Percentiles rank a stretch among this genome's conserved stretches.
These are phyloP conservation scores for Berkeleyomyces basicola DNA, from an alignment of 2,329 filamentous ascomycete genomes.

Conservation along the genomic window DNA sequence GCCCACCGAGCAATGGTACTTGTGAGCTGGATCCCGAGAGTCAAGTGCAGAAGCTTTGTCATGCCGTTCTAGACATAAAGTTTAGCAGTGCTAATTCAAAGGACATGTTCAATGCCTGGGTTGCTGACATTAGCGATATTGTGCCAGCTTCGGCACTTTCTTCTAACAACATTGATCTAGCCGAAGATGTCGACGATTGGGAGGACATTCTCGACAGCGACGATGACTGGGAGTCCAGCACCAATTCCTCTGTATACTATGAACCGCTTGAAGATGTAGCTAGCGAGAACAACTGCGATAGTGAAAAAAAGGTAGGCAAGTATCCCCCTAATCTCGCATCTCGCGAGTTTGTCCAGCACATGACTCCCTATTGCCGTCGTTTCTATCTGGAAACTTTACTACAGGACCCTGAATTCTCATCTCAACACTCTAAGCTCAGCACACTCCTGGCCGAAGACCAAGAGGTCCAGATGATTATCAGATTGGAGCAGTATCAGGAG, in stretches of 20 bases:
- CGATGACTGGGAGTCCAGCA: neutral
- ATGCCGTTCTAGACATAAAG: neutral
- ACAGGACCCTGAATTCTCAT: neutral
- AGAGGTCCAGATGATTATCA: neutral
- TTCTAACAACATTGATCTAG: neutral
- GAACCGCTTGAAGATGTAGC: neutral
- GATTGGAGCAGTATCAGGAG: neutral
- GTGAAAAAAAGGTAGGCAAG: neutral
- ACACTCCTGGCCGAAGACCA: neutral
- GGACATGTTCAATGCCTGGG: neutral
- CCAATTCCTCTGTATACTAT: neutral
- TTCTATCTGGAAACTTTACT: neutral
- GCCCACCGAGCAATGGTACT: neutral
- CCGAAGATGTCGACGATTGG: neutral
- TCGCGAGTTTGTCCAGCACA: neutral
- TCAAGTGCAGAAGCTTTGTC: neutral
- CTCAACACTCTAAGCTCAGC: neutral
- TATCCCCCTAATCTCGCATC: neutral
- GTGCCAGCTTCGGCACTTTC: neutral
- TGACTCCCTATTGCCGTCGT: neutral
- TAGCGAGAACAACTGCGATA: neutral
- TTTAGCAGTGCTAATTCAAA: neutral
- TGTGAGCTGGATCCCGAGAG: neutral
- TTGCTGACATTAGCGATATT: neutral
- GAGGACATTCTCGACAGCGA: neutral